Percentiles rank a stretch among this genome's conserved stretches.
These are phyloP conservation scores for Backusella mclennaniae DNA, from an alignment of 192 early-diverging fungal species.

Conservation along the genomic window DNA sequence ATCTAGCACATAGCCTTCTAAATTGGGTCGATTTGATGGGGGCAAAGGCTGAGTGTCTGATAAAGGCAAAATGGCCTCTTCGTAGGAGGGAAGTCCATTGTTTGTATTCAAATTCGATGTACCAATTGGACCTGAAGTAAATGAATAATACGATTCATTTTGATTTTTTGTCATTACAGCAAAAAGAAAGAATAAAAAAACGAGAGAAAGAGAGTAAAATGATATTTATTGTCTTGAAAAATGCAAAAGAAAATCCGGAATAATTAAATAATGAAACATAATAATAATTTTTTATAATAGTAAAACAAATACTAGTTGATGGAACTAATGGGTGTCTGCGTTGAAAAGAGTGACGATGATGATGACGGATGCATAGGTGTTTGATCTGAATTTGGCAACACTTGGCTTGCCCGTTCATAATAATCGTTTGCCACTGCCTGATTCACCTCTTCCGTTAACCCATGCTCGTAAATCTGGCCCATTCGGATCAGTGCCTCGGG, in stretches of 20 bases:
- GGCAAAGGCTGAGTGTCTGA: neutral
- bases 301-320: neutral
- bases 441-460: neutral
- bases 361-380: neutral
- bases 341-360: neutral
- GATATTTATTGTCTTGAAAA: neutral
- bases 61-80: constrained; percentile 2
- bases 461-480: constrained; percentile 20
- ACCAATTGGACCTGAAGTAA: neutral
- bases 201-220: neutral
- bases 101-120: neutral
- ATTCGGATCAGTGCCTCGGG: constrained; percentile 23
- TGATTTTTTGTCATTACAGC: neutral
- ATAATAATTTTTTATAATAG: neutral
- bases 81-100: neutral
- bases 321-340: neutral
- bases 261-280: neutral
- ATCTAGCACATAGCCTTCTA: constrained; percentile 10
- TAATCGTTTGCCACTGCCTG: neutral
- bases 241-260: neutral
- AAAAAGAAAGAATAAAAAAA: neutral
- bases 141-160: constrained; percentile 4
- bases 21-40: neutral
- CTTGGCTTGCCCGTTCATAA: neutral
- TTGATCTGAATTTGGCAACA: neutral